Evolutionary conservation across 768 basidiomycete genomes (phyloP).

Genomic region (Boletus speciosus): DNA sequence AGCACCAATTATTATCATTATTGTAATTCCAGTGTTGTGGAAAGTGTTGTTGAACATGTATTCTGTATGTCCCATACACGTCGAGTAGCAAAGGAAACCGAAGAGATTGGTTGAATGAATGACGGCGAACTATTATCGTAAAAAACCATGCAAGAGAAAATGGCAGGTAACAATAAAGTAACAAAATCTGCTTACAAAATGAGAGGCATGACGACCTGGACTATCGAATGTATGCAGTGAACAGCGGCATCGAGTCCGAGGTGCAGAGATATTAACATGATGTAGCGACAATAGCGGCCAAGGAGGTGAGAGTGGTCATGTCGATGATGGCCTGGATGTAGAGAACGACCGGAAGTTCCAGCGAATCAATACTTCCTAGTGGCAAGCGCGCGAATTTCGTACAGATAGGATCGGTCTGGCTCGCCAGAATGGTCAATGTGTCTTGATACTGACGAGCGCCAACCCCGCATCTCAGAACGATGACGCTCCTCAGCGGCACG

Average conservation of each 20-base stretch:
- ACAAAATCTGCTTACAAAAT: slow-evolving; percentile 26
- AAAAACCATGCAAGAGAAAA: slow-evolving; percentile 25
- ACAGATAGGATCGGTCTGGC: slow-evolving; percentile 62
- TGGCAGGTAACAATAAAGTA: slow-evolving; percentile 28
- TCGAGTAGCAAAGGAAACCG: slow-evolving; percentile 23
- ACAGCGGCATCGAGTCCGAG: slow-evolving; percentile 21
- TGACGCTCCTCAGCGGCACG: slow-evolving; percentile 79
- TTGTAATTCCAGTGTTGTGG: slow-evolving; percentile 20
- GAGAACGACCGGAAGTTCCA: slow-evolving; percentile 1
- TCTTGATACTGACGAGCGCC: slow-evolving; percentile 40
- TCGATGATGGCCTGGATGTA: background rate
- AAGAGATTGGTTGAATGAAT: slow-evolving; percentile 17
- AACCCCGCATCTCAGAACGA: slow-evolving; percentile 79
- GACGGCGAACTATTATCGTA: slow-evolving; percentile 24
- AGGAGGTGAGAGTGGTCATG: background rate
- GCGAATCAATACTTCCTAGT: slow-evolving; percentile 70
- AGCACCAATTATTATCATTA: slow-evolving; percentile 19
- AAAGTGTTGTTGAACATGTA: slow-evolving; percentile 32
- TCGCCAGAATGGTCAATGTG: slow-evolving; percentile 29
- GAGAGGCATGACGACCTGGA: slow-evolving; percentile 22
- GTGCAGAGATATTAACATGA: slow-evolving; percentile 16
- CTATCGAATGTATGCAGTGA: slow-evolving; percentile 21
- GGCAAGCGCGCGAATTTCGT: slow-evolving; percentile 81
- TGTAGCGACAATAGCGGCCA: slow-evolving; percentile 3
- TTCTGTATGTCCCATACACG: slow-evolving; percentile 38